These are phyloP conservation scores for Candida ulmi DNA, from an alignment of 805 yeast species.

Conservation along the genomic window DNA sequence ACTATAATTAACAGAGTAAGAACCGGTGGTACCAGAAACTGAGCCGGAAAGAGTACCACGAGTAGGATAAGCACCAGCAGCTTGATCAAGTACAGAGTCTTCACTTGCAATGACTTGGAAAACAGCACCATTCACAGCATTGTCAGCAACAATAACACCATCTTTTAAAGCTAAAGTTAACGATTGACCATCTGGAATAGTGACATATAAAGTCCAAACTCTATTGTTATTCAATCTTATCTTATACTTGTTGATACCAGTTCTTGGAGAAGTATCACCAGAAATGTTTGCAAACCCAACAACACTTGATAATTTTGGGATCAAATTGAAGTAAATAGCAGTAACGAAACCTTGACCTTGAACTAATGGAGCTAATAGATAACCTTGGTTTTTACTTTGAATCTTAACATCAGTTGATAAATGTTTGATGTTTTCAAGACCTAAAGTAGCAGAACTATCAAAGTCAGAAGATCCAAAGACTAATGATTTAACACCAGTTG, in stretches of 20 bases:
- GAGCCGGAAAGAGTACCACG: slow-evolving; percentile 39
- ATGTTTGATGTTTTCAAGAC: slow-evolving; percentile 26
- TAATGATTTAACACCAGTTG: slow-evolving; percentile 59
- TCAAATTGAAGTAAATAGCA: slow-evolving; percentile 48
- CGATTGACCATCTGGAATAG: slow-evolving; percentile 35
- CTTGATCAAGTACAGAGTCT: slow-evolving; percentile 43
- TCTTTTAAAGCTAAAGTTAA: slow-evolving; percentile 24
- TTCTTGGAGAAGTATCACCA: slow-evolving; percentile 30
- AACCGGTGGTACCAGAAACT: slow-evolving; percentile 31
- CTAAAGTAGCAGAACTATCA: slow-evolving; percentile 21
- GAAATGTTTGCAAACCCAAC: slow-evolving; percentile 58
- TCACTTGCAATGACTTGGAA: slow-evolving; percentile 61
- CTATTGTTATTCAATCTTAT: slow-evolving; percentile 48
- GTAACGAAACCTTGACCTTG: slow-evolving; percentile 85
- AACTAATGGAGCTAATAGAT: slow-evolving; percentile 52
- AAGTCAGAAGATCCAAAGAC: slow-evolving; percentile 44
- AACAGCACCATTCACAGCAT: slow-evolving; percentile 40
- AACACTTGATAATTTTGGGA: slow-evolving; percentile 50
- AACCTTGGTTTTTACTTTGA: slow-evolving; percentile 28
- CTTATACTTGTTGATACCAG: slow-evolving; percentile 47
- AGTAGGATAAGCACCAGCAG: slow-evolving; percentile 59
- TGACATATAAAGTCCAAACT: slow-evolving; percentile 65
- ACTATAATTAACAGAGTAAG: slow-evolving; percentile 38
- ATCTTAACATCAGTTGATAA: slow-evolving; percentile 27
- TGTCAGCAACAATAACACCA: slow-evolving; percentile 37